Percentiles rank a stretch among this genome's conserved stretches.
Evolutionary conservation across 805 yeast species (phyloP).

Genomic region (Brettanomyces sp.): DNA sequence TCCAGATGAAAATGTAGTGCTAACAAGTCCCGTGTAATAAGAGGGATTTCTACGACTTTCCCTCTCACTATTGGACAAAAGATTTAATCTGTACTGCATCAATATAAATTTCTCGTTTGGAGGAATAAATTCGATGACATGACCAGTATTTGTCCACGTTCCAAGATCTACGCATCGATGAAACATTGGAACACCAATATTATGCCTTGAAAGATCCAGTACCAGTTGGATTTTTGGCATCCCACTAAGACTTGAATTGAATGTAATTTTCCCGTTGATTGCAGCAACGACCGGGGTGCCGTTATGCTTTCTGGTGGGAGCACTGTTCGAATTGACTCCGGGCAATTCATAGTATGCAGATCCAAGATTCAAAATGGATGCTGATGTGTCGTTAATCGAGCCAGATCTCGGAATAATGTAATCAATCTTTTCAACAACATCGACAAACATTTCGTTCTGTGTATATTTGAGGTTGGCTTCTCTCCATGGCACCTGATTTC

Average conservation of each 20-base stretch:
- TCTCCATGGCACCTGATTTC: slow-evolving; percentile 66
- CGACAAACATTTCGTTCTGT: slow-evolving; percentile 81
- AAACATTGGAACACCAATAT: slow-evolving; percentile 50
- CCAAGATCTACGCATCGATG: slow-evolving; percentile 60
- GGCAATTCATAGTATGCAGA: slow-evolving; percentile 2
- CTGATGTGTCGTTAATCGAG: neutral
- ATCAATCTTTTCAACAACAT: slow-evolving; percentile 58
- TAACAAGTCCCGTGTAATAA: slow-evolving; percentile 42
- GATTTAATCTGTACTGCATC: slow-evolving; percentile 54
- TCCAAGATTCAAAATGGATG: neutral
- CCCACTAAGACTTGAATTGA: slow-evolving; percentile 68
- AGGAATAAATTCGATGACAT: slow-evolving; percentile 61
- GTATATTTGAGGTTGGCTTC: slow-evolving; percentile 57
- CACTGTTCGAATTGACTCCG: slow-evolving; percentile 5
- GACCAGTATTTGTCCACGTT: slow-evolving; percentile 39
- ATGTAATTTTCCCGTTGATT: slow-evolving; percentile 54
- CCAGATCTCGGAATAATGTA: slow-evolving; percentile 36
- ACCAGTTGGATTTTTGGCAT: slow-evolving; percentile 59
- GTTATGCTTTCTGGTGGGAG: neutral
- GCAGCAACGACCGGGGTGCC: slow-evolving; percentile 36
- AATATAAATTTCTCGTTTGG: slow-evolving; percentile 74
- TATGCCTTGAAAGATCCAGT: slow-evolving; percentile 37
- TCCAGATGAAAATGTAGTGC: slow-evolving; percentile 43
- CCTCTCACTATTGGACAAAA: slow-evolving; percentile 21
- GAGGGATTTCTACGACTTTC: slow-evolving; percentile 14